Conservation (phyloP, 2,329 filamentous ascomycete genomes). For the Sordariomycetes sp. region DNA sequence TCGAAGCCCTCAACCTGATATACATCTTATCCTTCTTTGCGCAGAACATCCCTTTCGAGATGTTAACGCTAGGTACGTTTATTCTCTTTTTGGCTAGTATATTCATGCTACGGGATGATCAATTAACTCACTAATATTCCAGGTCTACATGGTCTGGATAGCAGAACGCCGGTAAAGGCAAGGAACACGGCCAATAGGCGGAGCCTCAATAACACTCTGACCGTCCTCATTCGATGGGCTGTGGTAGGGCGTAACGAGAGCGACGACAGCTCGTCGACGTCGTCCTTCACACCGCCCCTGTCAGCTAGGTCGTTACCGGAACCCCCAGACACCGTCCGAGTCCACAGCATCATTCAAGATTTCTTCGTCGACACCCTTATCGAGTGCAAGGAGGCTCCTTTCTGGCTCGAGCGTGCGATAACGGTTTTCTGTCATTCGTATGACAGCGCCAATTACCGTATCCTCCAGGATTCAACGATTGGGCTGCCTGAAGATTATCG, state of each 20-base stretch:
- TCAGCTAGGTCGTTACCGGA: slow-evolving; percentile 25
- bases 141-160: slow-evolving; percentile 27
- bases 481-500: slow-evolving; percentile 39
- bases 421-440: slow-evolving; percentile 35
- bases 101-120: background rate
- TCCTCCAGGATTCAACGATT: slow-evolving; percentile 23
- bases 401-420: slow-evolving; percentile 35
- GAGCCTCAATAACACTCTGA: slow-evolving; percentile 33
- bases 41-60: slow-evolving; percentile 51
- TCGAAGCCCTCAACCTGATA: slow-evolving; percentile 50
- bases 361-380: slow-evolving; percentile 35
- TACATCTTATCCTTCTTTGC: slow-evolving; percentile 52
- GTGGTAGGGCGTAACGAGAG: slow-evolving; percentile 36
- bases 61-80: slow-evolving; percentile 39
- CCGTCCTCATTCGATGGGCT: slow-evolving; percentile 35
- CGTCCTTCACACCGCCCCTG: slow-evolving; percentile 24
- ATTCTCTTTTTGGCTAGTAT: background rate
- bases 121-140: background rate
- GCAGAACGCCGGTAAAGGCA: slow-evolving; percentile 27
- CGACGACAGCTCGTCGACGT: slow-evolving; percentile 22
- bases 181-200: slow-evolving; percentile 19
- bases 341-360: slow-evolving; percentile 38
- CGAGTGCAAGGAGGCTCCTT: slow-evolving; percentile 23
- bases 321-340: slow-evolving; percentile 32
- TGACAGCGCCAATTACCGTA: slow-evolving; percentile 27